Evolutionary conservation across 306 rosid species (phyloP), one percentile per base, ranked within the genome.

Genomic region (Erythrophleum fordii): DNA sequence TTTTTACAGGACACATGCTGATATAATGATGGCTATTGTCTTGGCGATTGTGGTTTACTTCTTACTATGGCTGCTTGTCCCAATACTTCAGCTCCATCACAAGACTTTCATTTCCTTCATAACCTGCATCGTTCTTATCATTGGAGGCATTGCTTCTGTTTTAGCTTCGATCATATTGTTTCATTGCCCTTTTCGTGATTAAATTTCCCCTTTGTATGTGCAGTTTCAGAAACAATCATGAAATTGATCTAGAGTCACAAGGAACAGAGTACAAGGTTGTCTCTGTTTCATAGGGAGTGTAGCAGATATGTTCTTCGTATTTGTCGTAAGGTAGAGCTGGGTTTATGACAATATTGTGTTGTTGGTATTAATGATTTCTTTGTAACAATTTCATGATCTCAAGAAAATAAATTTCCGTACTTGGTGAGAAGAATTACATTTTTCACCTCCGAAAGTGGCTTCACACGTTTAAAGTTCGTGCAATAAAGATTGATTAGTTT

Each of bases 41-140:
- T 18, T 80, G n/a, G 18, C 67, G 62, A 39, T 73, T 64, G 37
- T 61, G 46, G n/a, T 80, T 2, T 37, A 20, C 59, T 80, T 80
- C 83, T 72, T 80, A 20, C 11, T 31, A 0, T 18, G 67, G 39
- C 11, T 80, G 16, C 11, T 62, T 5, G 73, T 34, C 10, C 62
- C 74, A 28, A 35, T 64, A 53, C 75, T 73, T 64, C 67, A 13
- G 20, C 26, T 7, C 0, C 66, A 28, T 6, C 12, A 5, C 51
- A 13, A 2, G 9, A 18, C 22, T 8, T 51, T 64, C 0, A 4
- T 4, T 10, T 10, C 42, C 14, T 1, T 31, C 46, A n/a, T 68
- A 0, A 11, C 31, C 16, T 55, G 9, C 55, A 28, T 80, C 59
- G 49, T 62, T n/a, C 16, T 73, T 0, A 23, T 39, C 23, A 46